phyloP scores from a whole-genome alignment of 306 rosid genomes.

The Senna tora region DNA sequence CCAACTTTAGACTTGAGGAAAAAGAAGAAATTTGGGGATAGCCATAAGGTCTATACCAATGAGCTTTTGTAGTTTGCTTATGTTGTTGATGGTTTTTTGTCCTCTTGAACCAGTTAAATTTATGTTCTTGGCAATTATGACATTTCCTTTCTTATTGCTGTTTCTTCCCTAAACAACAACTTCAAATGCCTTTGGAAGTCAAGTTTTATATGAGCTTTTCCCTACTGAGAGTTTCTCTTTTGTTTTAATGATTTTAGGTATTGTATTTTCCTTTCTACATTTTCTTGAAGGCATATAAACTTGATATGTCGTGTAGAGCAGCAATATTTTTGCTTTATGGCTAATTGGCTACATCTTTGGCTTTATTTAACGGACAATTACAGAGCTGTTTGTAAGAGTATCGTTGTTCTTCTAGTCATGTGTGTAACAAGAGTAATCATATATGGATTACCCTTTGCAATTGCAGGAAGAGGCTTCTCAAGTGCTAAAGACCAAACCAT shows the following conservation, averaged over 20 bases:
- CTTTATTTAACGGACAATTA: constrained; percentile 12
- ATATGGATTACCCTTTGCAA: constrained; percentile 36
- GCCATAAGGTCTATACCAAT: background rate
- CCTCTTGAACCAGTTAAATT: background rate
- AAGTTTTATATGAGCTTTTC: background rate
- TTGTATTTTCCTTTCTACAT: background rate
- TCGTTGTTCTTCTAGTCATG: constrained; percentile 3
- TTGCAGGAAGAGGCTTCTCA: constrained; percentile 66
- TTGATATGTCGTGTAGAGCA: background rate
- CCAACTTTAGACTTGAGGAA: background rate
- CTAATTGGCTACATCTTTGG: too few species aligned
- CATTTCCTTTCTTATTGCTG: background rate
- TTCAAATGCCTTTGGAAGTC: background rate
- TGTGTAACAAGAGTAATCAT: constrained; percentile 13
- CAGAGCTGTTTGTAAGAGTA: constrained; percentile 23
- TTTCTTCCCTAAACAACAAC: background rate
- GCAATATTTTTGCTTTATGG: background rate
- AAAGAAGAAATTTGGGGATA: background rate
- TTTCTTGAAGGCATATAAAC: background rate
- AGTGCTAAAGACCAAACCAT: constrained; percentile 46
- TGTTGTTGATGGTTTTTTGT: background rate
- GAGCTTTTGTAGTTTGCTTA: constrained; percentile 5
- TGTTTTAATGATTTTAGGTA: background rate
- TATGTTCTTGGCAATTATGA: background rate
- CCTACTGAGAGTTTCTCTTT: background rate